These are phyloP conservation scores for Phytophthora idaei DNA, from an alignment of 352 stramenopile species.

Conservation along the genomic window DNA sequence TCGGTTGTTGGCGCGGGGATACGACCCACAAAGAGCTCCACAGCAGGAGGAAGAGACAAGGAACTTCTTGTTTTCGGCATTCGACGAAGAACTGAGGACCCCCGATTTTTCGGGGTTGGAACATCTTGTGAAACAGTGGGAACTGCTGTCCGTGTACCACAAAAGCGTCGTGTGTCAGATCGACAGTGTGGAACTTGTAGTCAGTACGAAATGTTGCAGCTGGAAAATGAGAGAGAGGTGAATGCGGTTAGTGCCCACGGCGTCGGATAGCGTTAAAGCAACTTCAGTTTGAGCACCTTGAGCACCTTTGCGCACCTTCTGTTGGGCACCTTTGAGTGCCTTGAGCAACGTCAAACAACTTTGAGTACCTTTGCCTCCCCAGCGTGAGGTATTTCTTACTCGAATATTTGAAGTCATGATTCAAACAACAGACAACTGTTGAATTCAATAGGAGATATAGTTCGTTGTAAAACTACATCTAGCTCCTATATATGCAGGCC, in stretches of 20 bases:
- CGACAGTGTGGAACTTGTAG: background rate
- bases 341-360: too few relatives aligned
- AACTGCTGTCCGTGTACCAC: background rate
- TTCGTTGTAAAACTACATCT: too few relatives aligned
- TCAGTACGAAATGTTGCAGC: background rate
- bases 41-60: background rate
- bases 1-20: background rate
- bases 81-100: background rate
- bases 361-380: too few relatives aligned
- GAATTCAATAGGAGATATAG: too few relatives aligned
- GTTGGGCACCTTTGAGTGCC: too few relatives aligned
- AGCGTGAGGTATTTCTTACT: too few relatives aligned
- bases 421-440: too few relatives aligned
- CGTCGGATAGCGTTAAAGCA: background rate
- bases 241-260: background rate
- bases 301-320: too few relatives aligned
- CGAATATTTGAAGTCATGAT: too few relatives aligned
- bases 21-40: background rate
- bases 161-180: background rate
- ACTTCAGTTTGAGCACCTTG: too few relatives aligned
- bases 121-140: background rate
- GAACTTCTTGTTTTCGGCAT: background rate
- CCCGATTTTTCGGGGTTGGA: background rate
- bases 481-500: too few relatives aligned
- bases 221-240: background rate